These are phyloP conservation scores for Moricandia moricandioides DNA, from an alignment of 345 rosid genomes.

Conservation along the genomic window DNA sequence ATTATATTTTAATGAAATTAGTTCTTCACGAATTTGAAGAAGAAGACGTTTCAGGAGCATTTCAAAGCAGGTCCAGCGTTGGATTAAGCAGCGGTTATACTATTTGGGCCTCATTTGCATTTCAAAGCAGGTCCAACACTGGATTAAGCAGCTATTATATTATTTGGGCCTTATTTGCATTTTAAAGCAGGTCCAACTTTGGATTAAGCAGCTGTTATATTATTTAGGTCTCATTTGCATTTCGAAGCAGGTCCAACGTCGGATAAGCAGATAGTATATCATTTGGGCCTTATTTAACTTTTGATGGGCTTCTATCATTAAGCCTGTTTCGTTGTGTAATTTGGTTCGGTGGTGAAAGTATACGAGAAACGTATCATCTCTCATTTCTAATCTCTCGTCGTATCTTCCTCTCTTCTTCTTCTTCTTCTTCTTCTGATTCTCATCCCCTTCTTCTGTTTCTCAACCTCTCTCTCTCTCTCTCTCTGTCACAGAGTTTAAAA, in stretches of 20 bases:
- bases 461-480: background rate
- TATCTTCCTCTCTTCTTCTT: background rate
- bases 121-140: too few relatives aligned
- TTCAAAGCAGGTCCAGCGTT: too few relatives aligned
- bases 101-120: too few relatives aligned
- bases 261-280: background rate
- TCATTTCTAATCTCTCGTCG: background rate
- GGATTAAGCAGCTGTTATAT: background rate
- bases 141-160: background rate
- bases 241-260: background rate
- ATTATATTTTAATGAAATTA: background rate
- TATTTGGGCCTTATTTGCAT: background rate
- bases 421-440: background rate
- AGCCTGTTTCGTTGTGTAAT: background rate
- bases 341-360: background rate
- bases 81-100: too few relatives aligned
- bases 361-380: background rate
- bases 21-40: too few relatives aligned
- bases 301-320: background rate
- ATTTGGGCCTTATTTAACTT: background rate
- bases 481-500: slow-evolving; percentile 1
- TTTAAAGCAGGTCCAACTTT: background rate
- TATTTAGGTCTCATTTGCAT: background rate
- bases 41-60: too few relatives aligned
- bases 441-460: background rate